Conservation (phyloP, 1,139 yeast species). For the Blastobotrys arbuscula region DNA sequence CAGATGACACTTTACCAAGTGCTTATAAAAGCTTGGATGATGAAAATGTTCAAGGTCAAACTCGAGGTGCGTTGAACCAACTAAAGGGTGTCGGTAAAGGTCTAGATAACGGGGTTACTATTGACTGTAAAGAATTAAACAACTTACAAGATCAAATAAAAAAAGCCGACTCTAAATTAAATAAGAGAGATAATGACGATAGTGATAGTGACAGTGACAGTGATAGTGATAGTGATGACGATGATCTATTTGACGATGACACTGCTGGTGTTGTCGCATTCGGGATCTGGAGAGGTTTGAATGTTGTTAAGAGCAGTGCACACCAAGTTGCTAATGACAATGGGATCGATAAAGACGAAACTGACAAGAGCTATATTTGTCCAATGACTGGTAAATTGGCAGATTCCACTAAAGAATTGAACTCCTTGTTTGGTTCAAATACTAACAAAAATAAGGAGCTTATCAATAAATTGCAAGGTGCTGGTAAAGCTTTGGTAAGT, state of each 20-base stretch:
- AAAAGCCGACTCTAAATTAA: neutral
- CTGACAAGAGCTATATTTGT: slow-evolving; percentile 5
- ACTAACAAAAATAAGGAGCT: neutral
- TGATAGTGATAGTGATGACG: slow-evolving; percentile 1
- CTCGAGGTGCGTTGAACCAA: slow-evolving; percentile 8
- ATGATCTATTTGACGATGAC: slow-evolving; percentile 5
- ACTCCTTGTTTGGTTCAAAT: neutral
- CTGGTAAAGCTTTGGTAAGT: slow-evolving; percentile 6
- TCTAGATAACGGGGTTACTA: neutral
- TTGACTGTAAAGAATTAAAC: slow-evolving; percentile 1
- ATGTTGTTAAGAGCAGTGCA: slow-evolving; percentile 7
- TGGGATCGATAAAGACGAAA: slow-evolving; percentile 5
- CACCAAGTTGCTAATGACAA: slow-evolving; percentile 8
- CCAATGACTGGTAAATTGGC: slow-evolving; percentile 13
- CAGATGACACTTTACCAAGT: slow-evolving; percentile 1
- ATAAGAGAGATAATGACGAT: slow-evolving; percentile 1
- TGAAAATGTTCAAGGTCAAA: slow-evolving; percentile 5
- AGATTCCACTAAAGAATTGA: slow-evolving; percentile 3
- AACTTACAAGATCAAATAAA: neutral
- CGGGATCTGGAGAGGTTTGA: slow-evolving; percentile 10
- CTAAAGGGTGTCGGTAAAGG: neutral
- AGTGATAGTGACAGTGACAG: neutral
- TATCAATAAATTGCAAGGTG: slow-evolving; percentile 6
- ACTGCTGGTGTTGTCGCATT: slow-evolving; percentile 11
- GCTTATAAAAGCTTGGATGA: neutral